phyloP scores from a whole-genome alignment of 169 alveolate species.

The Cryptosporidium sp. region DNA sequence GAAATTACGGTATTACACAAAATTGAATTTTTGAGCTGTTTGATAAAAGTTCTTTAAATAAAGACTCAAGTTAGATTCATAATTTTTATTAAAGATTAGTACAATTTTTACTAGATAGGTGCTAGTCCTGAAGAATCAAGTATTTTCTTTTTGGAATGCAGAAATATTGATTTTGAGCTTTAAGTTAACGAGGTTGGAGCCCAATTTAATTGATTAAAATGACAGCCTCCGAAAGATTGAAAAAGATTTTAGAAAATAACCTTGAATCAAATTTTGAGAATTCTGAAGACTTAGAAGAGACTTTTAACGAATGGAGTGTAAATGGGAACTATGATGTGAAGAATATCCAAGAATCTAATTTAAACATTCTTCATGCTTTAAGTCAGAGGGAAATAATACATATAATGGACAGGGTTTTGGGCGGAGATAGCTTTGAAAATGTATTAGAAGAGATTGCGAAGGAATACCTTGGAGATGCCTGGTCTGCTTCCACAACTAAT shows the following conservation, averaged over 20 bases:
- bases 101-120: not conserved
- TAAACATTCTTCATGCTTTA: conserved; percentile 78
- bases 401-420: conserved; percentile 78
- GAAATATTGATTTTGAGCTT: not conserved
- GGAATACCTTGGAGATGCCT: conserved; percentile 50
- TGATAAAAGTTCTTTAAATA: not conserved
- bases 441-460: conserved; percentile 47
- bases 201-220: not conserved
- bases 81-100: not conserved
- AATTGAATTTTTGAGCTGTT: not conserved
- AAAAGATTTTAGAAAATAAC: conserved; percentile 79
- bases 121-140: not conserved
- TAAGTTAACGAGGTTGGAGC: not conserved
- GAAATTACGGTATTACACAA: not conserved
- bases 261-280: conserved; percentile 31
- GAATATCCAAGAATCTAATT: conserved; percentile 77
- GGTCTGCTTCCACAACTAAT: not conserved
- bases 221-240: conserved; percentile 76
- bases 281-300: conserved; percentile 29
- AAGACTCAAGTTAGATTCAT: not conserved
- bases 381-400: conserved; percentile 79
- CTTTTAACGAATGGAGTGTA: conserved; percentile 49
- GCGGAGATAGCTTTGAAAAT: conserved; percentile 75
- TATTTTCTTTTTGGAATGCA: conserved; percentile 8
- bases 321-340: conserved; percentile 51